These are phyloP conservation scores for Sugiyamaella qingdaonensis DNA, from an alignment of 805 yeast genomes.

Conservation along the genomic window DNA sequence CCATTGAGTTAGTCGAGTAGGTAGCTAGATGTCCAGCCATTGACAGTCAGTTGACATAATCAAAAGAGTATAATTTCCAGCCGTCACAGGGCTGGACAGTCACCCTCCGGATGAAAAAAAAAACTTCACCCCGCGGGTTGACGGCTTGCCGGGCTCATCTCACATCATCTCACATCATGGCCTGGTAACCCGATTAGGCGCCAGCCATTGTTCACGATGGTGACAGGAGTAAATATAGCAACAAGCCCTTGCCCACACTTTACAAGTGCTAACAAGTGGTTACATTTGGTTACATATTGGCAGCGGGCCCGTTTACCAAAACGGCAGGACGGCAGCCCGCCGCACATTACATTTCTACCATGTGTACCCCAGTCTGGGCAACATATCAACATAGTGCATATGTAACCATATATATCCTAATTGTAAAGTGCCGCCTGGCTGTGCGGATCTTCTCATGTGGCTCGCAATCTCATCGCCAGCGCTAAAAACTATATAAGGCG, in stretches of 20 bases:
- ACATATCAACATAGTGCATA: constrained; percentile 1
- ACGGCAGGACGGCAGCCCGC: not conserved
- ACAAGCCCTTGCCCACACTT: not conserved
- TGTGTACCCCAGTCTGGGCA: constrained; percentile 4
- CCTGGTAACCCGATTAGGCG: no score
- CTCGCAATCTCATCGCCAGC: constrained; percentile 2
- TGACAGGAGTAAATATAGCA: constrained; percentile 1
- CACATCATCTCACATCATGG: no score
- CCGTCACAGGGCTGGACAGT: no score
- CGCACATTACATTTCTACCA: not conserved
- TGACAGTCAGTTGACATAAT: no score
- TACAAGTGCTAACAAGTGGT: not conserved
- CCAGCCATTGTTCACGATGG: not conserved
- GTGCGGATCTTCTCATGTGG: not conserved
- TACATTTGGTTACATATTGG: constrained; percentile 3
- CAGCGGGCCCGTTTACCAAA: not conserved
- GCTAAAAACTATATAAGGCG: not conserved
- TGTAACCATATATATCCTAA: constrained; percentile 2
- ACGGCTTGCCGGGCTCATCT: no score
- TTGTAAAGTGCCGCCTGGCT: not conserved
- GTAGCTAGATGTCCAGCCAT: no score
- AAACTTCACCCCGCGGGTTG: no score
- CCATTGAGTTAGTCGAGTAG: no score
- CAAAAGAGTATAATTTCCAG: no score
- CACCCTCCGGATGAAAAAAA: no score